phyloP scores from a whole-genome alignment of 1,284 basidiomycete genomes.

The Inonotus hispidus region DNA sequence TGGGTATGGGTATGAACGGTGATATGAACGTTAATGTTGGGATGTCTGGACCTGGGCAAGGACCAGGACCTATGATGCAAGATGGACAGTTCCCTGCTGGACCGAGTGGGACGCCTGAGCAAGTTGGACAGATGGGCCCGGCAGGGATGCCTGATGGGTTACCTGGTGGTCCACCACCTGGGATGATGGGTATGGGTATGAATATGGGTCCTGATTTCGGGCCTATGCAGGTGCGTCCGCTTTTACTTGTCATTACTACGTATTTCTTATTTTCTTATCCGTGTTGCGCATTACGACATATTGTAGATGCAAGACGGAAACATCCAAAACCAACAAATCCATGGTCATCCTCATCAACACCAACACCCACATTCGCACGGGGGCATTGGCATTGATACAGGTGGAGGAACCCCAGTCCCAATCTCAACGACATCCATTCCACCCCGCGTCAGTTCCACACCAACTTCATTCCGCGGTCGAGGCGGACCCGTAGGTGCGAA shows the following conservation, averaged over 20 bases:
- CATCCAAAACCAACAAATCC: constrained; percentile 20
- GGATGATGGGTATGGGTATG: constrained; percentile 32
- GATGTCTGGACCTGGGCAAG: constrained; percentile 31
- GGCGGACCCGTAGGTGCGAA: constrained; percentile 30
- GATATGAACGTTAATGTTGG: constrained; percentile 52
- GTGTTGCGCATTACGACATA: not conserved
- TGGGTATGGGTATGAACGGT: constrained; percentile 48
- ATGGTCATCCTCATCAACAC: not conserved
- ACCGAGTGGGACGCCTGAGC: constrained; percentile 13
- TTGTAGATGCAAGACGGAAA: constrained; percentile 27
- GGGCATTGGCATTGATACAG: constrained; percentile 46
- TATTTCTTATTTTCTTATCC: not conserved
- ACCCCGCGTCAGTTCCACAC: constrained; percentile 36
- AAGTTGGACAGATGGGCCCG: constrained; percentile 17
- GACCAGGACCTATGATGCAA: constrained; percentile 22
- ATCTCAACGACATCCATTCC: constrained; percentile 17
- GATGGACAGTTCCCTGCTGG: constrained; percentile 21
- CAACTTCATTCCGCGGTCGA: constrained; percentile 52
- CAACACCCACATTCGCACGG: constrained; percentile 38
- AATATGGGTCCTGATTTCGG: constrained; percentile 28
- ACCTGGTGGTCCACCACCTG: constrained; percentile 10
- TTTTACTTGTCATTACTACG: not conserved
- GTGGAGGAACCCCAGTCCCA: constrained; percentile 27
- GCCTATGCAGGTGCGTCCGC: constrained; percentile 46
- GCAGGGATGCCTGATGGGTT: constrained; percentile 17